Evolutionary conservation across 208 protist genomes (phyloP).

Genomic region (Acanthamoeba healyi): DNA sequence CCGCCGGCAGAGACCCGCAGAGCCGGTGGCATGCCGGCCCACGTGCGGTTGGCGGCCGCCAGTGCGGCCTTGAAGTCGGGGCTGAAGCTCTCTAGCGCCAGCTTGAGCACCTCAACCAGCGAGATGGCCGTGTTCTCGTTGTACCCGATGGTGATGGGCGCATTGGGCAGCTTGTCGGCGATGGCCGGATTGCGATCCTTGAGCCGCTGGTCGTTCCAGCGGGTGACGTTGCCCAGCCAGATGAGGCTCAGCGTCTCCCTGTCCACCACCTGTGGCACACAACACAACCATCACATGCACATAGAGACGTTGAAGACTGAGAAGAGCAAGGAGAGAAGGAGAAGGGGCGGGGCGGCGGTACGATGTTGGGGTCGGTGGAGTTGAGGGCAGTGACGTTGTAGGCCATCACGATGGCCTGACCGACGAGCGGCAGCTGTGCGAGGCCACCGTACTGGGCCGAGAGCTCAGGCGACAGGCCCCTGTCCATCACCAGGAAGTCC

Average conservation of each 20-base stretch:
- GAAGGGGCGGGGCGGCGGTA: not conserved
- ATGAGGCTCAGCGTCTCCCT: conserved; percentile 5
- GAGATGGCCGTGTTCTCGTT: not conserved
- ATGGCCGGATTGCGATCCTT: conserved; percentile 39
- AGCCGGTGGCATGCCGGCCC: not conserved
- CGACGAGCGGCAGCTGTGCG: not conserved
- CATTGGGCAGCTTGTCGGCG: conserved; percentile 47
- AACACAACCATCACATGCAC: not conserved
- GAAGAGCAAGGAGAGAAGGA: not conserved
- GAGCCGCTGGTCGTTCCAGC: not conserved
- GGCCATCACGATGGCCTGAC: not conserved
- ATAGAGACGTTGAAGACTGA: not conserved
- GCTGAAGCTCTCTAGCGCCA: conserved; percentile 1
- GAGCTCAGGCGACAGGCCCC: not conserved
- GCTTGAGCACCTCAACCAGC: not conserved
- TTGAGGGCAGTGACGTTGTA: conserved; percentile 10
- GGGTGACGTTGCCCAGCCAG: conserved; percentile 16
- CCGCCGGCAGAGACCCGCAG: not conserved
- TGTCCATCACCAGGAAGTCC: conserved; percentile 34
- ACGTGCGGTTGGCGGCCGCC: not conserved
- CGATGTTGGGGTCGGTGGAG: conserved; percentile 8
- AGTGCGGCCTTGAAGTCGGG: not conserved
- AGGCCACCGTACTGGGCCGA: not conserved
- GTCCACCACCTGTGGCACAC: conserved; percentile 18
- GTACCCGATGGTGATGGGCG: not conserved